These are phyloP conservation scores for Cicer pinnatifidum DNA, from an alignment of 306 rosid genomes.

Conservation along the genomic window DNA sequence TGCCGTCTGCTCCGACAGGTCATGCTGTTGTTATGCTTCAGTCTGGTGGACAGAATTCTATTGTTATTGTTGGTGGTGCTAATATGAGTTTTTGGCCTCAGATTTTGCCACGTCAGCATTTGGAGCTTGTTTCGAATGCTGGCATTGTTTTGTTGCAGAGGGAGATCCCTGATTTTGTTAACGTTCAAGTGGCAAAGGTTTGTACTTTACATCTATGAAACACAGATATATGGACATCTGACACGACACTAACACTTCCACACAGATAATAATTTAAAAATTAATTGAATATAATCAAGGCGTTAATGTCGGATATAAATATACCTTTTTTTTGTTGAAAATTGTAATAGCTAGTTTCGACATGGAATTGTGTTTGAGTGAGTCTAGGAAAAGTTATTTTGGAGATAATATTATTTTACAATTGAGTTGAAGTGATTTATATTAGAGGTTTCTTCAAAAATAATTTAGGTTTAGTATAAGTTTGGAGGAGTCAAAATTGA, in stretches of 20 bases:
- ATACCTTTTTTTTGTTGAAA: background rate
- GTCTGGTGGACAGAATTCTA: slow-evolving; percentile 83
- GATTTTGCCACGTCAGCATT: slow-evolving; percentile 49
- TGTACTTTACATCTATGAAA: slow-evolving; percentile 2
- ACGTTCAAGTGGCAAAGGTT: slow-evolving; percentile 88
- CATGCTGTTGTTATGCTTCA: slow-evolving; percentile 92
- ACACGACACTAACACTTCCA: too few species aligned
- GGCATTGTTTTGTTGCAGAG: slow-evolving; percentile 92
- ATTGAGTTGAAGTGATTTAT: background rate
- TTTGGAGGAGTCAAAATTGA: background rate
- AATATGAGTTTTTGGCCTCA: slow-evolving; percentile 77
- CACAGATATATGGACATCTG: too few species aligned
- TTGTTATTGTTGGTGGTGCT: slow-evolving; percentile 85
- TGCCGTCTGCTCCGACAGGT: slow-evolving; percentile 62
- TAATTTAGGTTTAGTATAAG: background rate
- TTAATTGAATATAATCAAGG: too few species aligned
- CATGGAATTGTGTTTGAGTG: background rate
- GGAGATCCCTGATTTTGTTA: slow-evolving; percentile 85
- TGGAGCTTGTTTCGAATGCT: slow-evolving; percentile 66
- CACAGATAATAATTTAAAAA: too few species aligned
- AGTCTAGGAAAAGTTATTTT: background rate
- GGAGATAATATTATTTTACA: background rate
- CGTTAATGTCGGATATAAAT: too few species aligned
- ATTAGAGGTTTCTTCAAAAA: background rate
- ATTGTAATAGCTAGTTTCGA: background rate